These are phyloP conservation scores for Fraxinus quadrangulata DNA, from an alignment of 257 asterid species.

Conservation along the genomic window DNA sequence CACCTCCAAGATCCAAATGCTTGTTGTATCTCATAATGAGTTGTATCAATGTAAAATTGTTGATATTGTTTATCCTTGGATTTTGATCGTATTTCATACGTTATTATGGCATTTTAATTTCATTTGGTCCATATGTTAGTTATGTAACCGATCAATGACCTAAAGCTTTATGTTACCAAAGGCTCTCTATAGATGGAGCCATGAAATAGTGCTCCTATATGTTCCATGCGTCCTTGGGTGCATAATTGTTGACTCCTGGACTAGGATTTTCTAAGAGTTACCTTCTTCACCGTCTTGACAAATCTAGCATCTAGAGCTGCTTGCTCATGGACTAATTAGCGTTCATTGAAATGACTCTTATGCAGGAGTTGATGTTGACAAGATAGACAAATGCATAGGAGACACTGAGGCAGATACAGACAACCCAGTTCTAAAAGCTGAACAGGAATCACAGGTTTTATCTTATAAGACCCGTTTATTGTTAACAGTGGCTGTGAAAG, in stretches of 20 bases:
- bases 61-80: not conserved
- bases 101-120: not conserved
- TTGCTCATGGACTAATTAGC: constrained; percentile 6
- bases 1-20: not conserved
- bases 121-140: not conserved
- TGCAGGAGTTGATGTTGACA: constrained; percentile 67
- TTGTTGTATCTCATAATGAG: not conserved
- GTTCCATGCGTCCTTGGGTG: not conserved
- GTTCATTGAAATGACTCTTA: not conserved
- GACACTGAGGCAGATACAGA: constrained; percentile 75
- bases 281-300: not conserved
- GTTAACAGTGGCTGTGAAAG: not conserved
- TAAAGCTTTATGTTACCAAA: not conserved
- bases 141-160: not conserved
- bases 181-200: not conserved
- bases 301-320: not conserved
- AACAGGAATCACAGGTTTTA: constrained; percentile 61
- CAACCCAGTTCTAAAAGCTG: constrained; percentile 76
- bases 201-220: not conserved
- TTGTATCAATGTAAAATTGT: not conserved
- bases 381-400: constrained; percentile 81
- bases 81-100: not conserved
- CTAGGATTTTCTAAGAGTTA: not conserved
- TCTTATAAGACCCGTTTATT: not conserved
- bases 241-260: not conserved